A percentile compares a stretch with the other conserved stretches of the same genome.
Conservation (phyloP, 176 grass and related monocot species). For the Thinopyrum elongatum region DNA sequence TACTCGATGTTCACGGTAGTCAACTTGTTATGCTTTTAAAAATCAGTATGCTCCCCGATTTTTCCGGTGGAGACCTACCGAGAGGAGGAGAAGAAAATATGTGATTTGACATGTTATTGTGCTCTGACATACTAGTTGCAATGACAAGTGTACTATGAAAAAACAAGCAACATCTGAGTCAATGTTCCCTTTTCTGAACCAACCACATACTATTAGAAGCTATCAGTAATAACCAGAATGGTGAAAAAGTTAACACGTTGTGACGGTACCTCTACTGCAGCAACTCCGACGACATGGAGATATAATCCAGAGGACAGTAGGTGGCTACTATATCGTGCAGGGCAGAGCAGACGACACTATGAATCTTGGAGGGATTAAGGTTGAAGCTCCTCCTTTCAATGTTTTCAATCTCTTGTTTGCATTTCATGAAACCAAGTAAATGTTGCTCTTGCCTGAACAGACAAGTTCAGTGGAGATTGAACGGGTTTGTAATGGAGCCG, state of each 20-base stretch:
- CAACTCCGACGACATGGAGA: slow-evolving; percentile 85
- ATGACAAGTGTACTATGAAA: background rate
- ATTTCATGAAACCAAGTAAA: slow-evolving; percentile 10
- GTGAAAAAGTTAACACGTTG: background rate
- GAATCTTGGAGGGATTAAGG: slow-evolving; percentile 98
- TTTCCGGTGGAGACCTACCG: background rate
- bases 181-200: slow-evolving; percentile 12
- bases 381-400: slow-evolving; percentile 10
- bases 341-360: slow-evolving; percentile 86
- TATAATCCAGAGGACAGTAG: slow-evolving; percentile 77
- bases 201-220: background rate
- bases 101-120: background rate
- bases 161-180: background rate
- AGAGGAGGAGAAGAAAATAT: background rate
- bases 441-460: slow-evolving; percentile 28
- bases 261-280: slow-evolving; percentile 24
- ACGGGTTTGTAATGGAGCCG: slow-evolving; percentile 72
- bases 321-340: slow-evolving; percentile 78
- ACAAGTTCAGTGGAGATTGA: slow-evolving; percentile 96
- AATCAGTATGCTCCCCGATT: background rate
- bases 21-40: background rate
- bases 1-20: background rate
- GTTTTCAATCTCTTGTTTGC: background rate
- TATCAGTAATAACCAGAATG: background rate
- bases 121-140: background rate